phyloP scores from a whole-genome alignment of 306 rosid genomes.

The Dryas octopetala region DNA sequence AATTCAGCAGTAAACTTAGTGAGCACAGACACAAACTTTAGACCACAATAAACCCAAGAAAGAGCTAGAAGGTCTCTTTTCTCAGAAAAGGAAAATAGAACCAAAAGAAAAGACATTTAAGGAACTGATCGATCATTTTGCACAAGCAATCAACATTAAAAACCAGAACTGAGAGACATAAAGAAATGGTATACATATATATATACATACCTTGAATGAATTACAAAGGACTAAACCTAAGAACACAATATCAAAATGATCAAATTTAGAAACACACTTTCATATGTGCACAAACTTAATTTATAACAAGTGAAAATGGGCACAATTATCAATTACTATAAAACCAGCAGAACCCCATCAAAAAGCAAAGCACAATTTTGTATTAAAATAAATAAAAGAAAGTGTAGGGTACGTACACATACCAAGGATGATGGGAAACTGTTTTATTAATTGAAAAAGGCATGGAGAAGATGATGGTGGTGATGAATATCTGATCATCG shows the following conservation, averaged over 20 bases:
- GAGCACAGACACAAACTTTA: background rate
- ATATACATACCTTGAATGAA: no score
- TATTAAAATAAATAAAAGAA: background rate
- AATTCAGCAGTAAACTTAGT: background rate
- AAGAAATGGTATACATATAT: no score
- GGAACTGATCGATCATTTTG: background rate
- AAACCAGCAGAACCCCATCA: no score
- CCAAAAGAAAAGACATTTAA: background rate
- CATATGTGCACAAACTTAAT: no score
- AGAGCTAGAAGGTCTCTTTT: background rate
- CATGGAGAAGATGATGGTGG: background rate
- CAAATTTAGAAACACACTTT: no score
- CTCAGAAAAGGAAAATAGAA: background rate
- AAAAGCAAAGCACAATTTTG: background rate
- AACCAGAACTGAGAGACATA: no score
- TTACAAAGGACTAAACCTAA: no score
- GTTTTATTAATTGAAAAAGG: conserved; percentile 1
- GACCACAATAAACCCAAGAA: background rate
- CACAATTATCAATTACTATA: no score
- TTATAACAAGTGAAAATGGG: no score
- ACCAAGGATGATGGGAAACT: conserved; percentile 3
- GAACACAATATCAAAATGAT: no score
- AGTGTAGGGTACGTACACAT: background rate
- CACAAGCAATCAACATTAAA: background rate
- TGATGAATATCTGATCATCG: no score